Evolutionary conservation across 352 stramenopile species (phyloP), one percentile per base, ranked within the genome.

Genomic region (Globisporangium abappressorium): DNA sequence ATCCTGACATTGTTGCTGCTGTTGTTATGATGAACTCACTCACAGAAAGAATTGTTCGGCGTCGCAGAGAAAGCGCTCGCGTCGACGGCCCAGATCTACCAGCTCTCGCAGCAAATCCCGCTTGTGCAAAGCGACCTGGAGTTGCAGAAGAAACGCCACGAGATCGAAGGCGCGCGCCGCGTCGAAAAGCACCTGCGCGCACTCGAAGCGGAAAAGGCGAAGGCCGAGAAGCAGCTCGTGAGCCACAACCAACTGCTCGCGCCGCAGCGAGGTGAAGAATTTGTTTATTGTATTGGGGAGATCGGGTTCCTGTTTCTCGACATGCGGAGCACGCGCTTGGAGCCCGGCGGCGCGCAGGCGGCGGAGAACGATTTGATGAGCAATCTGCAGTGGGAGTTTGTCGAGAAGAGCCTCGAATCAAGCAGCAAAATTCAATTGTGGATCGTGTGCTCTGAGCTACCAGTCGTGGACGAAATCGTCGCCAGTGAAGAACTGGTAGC

Each of bases 271-370:
- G 85, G 82, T 0, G 82, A 93, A 58, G 85, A 95, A 53, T 91
- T 81, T 60, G 28, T 80, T 0, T 76, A 81, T 38, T 66, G 66
- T 30, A 15, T 91, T 0, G 83, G 84, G 0, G 56, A 68, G 5
- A 73, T 92, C 51, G 78, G 66, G 0, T 67, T 95, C 43, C 53
- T 95, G 12, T 64, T 92, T 20, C 30, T 94, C n/a, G 87, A 95
- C 46, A 72, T 90, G 65, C 69, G 84, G 30, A 86, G 82, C 28
- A 75, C 73, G 28, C 69, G 80, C 46, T 60, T 93, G 1, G 76
- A 89, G 56, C 71, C 79, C 14, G 83, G 82, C 9, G 87, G 87
- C 1, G 84, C 81, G 11, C 84, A 91, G 46, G 71, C 69, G 7
- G 72, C 77, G 18, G 75, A 90, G 22, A 91, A 89, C 34, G 73